phyloP scores from a whole-genome alignment of 176 grass and related monocot genomes.

The Carex cristatella region DNA sequence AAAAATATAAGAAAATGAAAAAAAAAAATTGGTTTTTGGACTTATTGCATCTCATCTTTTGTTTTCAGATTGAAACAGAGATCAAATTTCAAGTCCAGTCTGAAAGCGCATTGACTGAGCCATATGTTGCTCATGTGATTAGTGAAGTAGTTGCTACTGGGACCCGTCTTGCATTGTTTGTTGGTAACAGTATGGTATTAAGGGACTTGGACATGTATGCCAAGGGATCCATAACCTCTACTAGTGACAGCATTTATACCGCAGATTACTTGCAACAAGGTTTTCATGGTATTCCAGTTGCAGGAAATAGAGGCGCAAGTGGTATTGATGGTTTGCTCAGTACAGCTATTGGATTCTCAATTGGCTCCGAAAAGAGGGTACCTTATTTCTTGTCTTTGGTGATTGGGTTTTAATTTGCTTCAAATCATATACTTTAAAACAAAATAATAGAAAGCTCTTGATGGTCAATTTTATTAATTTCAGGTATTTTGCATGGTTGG shows the following conservation, averaged over 20 bases:
- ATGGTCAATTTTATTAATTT: constrained; percentile 18
- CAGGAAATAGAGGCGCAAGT: constrained; percentile 94
- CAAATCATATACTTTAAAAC: neutral
- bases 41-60: neutral
- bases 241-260: constrained; percentile 19
- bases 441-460: neutral
- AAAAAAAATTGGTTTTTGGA: too few species aligned
- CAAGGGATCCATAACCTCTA: constrained; percentile 47
- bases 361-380: constrained; percentile 75
- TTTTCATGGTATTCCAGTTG: constrained; percentile 61
- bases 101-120: constrained; percentile 66
- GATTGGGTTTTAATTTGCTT: neutral
- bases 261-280: constrained; percentile 18
- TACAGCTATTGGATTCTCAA: constrained; percentile 76
- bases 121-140: constrained; percentile 73
- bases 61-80: constrained; percentile 59
- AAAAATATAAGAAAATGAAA: neutral
- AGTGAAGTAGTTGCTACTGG: constrained; percentile 52
- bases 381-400: constrained; percentile 6
- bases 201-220: constrained; percentile 95
- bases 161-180: constrained; percentile 47
- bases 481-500: constrained; percentile 88
- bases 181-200: constrained; percentile 95
- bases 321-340: constrained; percentile 99
- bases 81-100: constrained; percentile 71